phyloP scores from a whole-genome alignment of 1,284 basidiomycete genomes.

The Erythrobasidium hasegawianum region DNA sequence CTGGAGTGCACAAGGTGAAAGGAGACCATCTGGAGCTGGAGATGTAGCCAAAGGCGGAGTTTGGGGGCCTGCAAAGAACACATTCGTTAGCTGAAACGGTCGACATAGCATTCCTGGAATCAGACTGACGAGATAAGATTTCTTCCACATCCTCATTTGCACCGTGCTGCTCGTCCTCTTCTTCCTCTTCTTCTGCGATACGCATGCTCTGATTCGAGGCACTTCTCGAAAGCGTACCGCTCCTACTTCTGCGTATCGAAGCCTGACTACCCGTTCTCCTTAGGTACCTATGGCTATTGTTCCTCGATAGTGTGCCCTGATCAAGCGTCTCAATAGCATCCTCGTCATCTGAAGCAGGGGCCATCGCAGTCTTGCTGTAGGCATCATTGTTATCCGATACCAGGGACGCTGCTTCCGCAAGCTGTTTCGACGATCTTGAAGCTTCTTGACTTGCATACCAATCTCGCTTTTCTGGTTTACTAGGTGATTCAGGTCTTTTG shows the following conservation, averaged over 20 bases:
- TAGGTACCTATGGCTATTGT: slow-evolving; percentile 10
- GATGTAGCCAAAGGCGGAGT: not conserved
- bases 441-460: not conserved
- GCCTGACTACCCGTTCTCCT: slow-evolving; percentile 16
- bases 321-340: slow-evolving; percentile 1
- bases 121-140: not conserved
- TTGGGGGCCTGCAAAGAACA: not conserved
- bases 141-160: not conserved
- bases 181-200: slow-evolving; percentile 22
- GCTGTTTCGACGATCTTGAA: not conserved
- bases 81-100: no score
- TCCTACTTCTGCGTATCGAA: slow-evolving; percentile 1
- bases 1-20: slow-evolving; percentile 22
- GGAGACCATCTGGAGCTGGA: slow-evolving; percentile 10
- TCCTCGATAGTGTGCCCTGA: slow-evolving; percentile 11
- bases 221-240: slow-evolving; percentile 13
- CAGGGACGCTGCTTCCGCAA: not conserved
- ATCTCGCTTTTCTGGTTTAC: no score
- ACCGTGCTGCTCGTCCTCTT: slow-evolving; percentile 2
- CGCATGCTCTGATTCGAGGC: slow-evolving; percentile 31
- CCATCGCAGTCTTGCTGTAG: not conserved
- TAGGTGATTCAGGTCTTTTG: not conserved
- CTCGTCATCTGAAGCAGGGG: not conserved
- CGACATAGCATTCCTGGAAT: no score
- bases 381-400: not conserved